Base-by-base conservation (phyloP, 2,329 filamentous ascomycete species). In the Diplodia sapinea region DNA sequence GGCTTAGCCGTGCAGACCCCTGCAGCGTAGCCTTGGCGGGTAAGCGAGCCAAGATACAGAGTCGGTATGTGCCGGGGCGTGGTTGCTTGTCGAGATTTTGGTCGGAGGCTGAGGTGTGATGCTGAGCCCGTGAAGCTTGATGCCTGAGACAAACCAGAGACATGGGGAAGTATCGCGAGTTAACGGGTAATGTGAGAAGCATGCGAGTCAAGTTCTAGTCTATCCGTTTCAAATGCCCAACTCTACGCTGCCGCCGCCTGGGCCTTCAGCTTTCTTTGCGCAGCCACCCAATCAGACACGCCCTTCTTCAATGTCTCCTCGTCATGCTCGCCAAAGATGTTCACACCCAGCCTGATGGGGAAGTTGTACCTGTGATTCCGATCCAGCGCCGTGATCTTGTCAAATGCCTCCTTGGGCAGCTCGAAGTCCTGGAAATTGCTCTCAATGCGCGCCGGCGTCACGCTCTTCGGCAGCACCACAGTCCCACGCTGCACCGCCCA, bases 401-500 rank as follows among this genome's bases (percentile, higher is more conserved):
- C 51, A 51, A 78, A 71, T 70, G 77, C 76, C 31, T 70, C 72
- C 23, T 72, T 67, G 23, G 70, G 71, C 31, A 78, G 70, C 26
- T 77, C 74, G 52, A 76, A 78, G 70, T 70, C 70, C 65, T 77
- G 74, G 69, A 78, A 68, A 67, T 78, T 78, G 70, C 76, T 69
- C 55, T 70, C 67, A 62, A 78, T 69, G 26, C 76, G 70, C 36
- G 71, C 66, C 33, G 72, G 72, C 23, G 74, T 72, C 62, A 73
- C 76, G 66, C 75, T 77, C 87, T 94, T 94, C 72, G 91, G 92
- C 74, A 95, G 94, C 73, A 95, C 91, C 52, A 91, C 91, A 66
- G 95, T 83, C 36, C 88, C 88, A 59, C 73, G 86, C 84, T 96
- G 92, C 20, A 93, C 96, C 20, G 92, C 88, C 93, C 93, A 97